A percentile compares a stretch with the other conserved stretches of the same genome.
Evolutionary conservation across 2,329 filamentous ascomycete species (phyloP).

Genomic region (Fusarium falciforme): DNA sequence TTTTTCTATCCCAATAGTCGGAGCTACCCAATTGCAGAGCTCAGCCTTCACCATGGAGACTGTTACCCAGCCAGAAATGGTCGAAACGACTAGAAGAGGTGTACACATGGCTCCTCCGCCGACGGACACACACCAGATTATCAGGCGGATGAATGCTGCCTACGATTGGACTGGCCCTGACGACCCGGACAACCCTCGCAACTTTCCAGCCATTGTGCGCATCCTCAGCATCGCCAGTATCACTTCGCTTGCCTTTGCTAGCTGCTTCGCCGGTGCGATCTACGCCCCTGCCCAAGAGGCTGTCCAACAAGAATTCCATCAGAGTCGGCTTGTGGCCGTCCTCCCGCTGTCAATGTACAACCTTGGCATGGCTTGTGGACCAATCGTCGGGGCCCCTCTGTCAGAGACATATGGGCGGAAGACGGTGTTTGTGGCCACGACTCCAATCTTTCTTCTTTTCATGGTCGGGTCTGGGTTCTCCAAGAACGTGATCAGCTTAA

Average conservation of each 20-base stretch:
- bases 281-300: constrained; percentile 21
- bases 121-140: neutral
- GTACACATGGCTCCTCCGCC: neutral
- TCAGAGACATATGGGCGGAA: constrained; percentile 29
- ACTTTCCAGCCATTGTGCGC: constrained; percentile 5
- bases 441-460: constrained; percentile 22
- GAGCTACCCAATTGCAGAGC: neutral
- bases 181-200: constrained; percentile 28
- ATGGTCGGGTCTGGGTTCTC: neutral
- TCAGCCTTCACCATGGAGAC: neutral
- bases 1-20: neutral
- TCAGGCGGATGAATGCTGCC: constrained; percentile 28
- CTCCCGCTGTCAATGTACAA: constrained; percentile 25
- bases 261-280: constrained; percentile 17
- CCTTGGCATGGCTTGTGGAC: constrained; percentile 32
- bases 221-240: constrained; percentile 17
- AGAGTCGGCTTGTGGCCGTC: neutral
- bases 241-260: constrained; percentile 7
- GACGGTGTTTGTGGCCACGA: constrained; percentile 24
- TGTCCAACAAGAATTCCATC: constrained; percentile 3
- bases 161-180: constrained; percentile 26
- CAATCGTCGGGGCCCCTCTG: constrained; percentile 18
- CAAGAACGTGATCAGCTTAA: neutral
- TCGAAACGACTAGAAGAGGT: neutral
- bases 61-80: constrained; percentile 2